Conservation (phyloP, 2,329 filamentous ascomycete species). For the Hypoxylon rubiginosum region DNA sequence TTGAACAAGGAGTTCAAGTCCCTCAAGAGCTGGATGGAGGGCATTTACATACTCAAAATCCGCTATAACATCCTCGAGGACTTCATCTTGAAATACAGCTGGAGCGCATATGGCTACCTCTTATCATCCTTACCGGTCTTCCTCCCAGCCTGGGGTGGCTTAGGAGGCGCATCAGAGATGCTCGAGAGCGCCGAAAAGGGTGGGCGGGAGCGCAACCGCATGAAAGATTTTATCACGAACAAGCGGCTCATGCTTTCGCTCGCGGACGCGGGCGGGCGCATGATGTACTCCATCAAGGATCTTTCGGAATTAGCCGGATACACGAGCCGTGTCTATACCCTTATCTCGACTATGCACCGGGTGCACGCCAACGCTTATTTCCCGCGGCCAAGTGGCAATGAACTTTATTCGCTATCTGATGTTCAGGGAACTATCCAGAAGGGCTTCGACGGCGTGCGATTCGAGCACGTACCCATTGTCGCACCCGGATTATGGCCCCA, state of each 20-base stretch:
- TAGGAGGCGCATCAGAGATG: conserved; percentile 80
- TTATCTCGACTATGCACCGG: conserved; percentile 94
- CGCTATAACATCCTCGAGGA: conserved; percentile 99
- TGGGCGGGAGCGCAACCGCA: conserved; percentile 83
- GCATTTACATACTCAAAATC: conserved; percentile 97
- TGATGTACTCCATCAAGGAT: conserved; percentile 99
- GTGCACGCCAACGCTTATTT: conserved; percentile 93
- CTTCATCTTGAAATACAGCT: conserved; percentile 97
- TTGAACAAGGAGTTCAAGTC: conserved; percentile 93
- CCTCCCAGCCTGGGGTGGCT: conserved; percentile 91
- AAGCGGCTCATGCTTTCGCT: conserved; percentile 98
- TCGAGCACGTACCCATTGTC: conserved; percentile 94
- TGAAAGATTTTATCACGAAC: conserved; percentile 99
- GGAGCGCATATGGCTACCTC: conserved; percentile 97
- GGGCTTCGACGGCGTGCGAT: conserved; percentile 92
- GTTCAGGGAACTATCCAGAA: conserved; percentile 94
- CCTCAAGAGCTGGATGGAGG: conserved; percentile 96
- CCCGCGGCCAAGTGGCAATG: conserved; percentile 73
- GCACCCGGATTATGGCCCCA: conserved; percentile 89
- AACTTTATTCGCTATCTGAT: conserved; percentile 90
- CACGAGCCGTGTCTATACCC: conserved; percentile 93
- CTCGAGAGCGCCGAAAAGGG: conserved; percentile 63
- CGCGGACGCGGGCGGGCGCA: conserved; percentile 93
- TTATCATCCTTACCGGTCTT: conserved; percentile 94
- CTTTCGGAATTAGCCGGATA: conserved; percentile 95